Evolutionary conservation across 1,284 basidiomycete genomes (phyloP), one percentile per base, ranked within the genome.

Genomic region (Ceratobasidium theobromae): DNA sequence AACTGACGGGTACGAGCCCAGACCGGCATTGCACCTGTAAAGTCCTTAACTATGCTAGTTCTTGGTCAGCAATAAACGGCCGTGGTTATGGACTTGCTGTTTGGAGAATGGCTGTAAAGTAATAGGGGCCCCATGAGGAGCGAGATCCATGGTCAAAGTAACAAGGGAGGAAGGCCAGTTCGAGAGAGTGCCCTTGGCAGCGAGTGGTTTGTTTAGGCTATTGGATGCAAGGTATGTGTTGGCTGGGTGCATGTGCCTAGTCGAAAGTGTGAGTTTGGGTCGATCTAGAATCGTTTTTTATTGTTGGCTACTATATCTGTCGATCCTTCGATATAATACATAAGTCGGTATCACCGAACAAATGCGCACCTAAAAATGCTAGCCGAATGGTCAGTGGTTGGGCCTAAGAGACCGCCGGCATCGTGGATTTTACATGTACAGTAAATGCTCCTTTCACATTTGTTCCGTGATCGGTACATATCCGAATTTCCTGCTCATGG

Each of bases 31-130:
- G 85, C 78, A 8, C 94, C 84, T 25, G 89, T 83, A 75, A 97
- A 89, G 78, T 98, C 95, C 96, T 96, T 99, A 98, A 98, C 74
- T 91, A 91, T 67, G 91, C 83, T 1, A 95, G 96, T 76, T 98
- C 95, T 70, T 95, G 95, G 75, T 98, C 98, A 68, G 95, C 97
- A 78, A 99, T 93, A 81, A 96, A 97, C 81, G 97, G 66, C 83
- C 82, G 12, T 80, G 76, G 38, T 81, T 78, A 28, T 77, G 82
- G 69, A 88, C 76, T 14, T 80, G 80, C 25, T 76, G 73, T 16
- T 86, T 82, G 0, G 86, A 82, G 57, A 90, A 79, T 52, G 84
- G 84, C 75, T 93, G 88, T 73, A 89, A 92, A 49, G 86, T 91
- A 0, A 91, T 93, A 9, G 93, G 93, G 49, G 92, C 79, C 12